phyloP scores from a whole-genome alignment of 495 filamentous ascomycete genomes.

The Penicillium pulvis region DNA sequence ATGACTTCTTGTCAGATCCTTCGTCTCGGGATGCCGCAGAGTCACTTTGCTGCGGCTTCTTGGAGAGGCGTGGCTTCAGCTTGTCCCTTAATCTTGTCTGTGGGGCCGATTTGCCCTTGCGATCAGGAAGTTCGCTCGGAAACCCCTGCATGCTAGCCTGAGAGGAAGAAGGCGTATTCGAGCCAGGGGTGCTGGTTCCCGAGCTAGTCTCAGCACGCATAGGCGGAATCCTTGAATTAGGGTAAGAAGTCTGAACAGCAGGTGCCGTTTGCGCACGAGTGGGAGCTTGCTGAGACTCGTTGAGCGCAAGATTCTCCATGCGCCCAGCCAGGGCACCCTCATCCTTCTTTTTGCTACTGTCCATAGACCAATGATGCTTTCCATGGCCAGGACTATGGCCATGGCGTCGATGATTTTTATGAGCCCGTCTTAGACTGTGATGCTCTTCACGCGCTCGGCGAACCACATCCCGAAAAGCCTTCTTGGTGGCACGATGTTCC shows the following conservation, averaged over 20 bases:
- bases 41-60: conserved; percentile 21
- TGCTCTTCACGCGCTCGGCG: conserved; percentile 45
- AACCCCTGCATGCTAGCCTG: conserved; percentile 15
- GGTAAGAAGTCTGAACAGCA: conserved; percentile 8
- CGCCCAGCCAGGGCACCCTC: neutral
- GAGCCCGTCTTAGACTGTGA: conserved; percentile 32
- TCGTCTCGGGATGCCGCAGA: neutral
- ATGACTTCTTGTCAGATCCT: conserved; percentile 5
- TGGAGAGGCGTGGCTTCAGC: conserved; percentile 22
- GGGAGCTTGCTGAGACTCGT: neutral
- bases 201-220: conserved; percentile 22
- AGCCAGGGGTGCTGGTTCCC: conserved; percentile 27
- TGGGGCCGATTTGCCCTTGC: conserved; percentile 15
- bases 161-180: conserved; percentile 22
- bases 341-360: neutral
- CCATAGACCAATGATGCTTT: conserved; percentile 13
- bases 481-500: conserved; percentile 40
- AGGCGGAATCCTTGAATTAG: neutral
- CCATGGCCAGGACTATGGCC: conserved; percentile 18
- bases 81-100: conserved; percentile 26
- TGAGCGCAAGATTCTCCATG: conserved; percentile 24
- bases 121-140: conserved; percentile 12
- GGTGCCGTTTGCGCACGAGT: conserved; percentile 4
- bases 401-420: conserved; percentile 27
- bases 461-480: conserved; percentile 44